Evolutionary conservation across 768 basidiomycete species (phyloP).

Genomic region (Agrocybe pediades): DNA sequence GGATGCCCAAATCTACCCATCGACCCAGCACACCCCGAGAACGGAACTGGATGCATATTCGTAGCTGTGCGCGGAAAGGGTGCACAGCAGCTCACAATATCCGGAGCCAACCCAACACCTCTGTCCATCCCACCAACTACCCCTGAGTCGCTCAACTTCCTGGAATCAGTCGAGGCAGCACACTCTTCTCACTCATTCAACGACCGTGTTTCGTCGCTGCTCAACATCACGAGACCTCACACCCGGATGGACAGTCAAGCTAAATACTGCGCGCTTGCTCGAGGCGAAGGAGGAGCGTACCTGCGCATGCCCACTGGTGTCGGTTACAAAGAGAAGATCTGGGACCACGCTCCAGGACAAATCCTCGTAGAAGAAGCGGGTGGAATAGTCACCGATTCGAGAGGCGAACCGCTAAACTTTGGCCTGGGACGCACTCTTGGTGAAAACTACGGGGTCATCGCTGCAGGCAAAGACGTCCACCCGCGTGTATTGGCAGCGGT

Average conservation of each 20-base stretch:
- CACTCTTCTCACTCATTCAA: constrained; percentile 92
- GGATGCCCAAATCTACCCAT: constrained; percentile 91
- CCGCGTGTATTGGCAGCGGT: constrained; percentile 72
- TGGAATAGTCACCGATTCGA: constrained; percentile 83
- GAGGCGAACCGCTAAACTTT: constrained; percentile 80
- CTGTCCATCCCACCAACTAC: constrained; percentile 56
- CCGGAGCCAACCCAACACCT: constrained; percentile 45
- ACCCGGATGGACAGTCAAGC: constrained; percentile 95
- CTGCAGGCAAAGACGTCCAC: constrained; percentile 75
- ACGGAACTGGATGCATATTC: constrained; percentile 79
- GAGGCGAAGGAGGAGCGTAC: constrained; percentile 87
- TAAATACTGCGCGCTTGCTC: constrained; percentile 85
- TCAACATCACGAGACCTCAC: constrained; percentile 67
- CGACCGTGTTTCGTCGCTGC: constrained; percentile 63
- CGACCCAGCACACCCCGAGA: constrained; percentile 50
- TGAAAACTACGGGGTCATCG: constrained; percentile 87
- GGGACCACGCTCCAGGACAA: constrained; percentile 93
- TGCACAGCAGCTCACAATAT: constrained; percentile 68
- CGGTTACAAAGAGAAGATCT: constrained; percentile 94
- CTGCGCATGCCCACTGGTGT: constrained; percentile 76
- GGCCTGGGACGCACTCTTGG: constrained; percentile 84
- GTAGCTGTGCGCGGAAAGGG: constrained; percentile 88
- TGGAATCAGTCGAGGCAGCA: constrained; percentile 91
- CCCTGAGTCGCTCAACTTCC: constrained; percentile 58
- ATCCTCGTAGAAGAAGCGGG: constrained; percentile 89